A percentile compares a stretch with the other conserved stretches of the same genome.
Conservation (phyloP, 164 flowering plant species). For the Paratinospora sagittata region DNA sequence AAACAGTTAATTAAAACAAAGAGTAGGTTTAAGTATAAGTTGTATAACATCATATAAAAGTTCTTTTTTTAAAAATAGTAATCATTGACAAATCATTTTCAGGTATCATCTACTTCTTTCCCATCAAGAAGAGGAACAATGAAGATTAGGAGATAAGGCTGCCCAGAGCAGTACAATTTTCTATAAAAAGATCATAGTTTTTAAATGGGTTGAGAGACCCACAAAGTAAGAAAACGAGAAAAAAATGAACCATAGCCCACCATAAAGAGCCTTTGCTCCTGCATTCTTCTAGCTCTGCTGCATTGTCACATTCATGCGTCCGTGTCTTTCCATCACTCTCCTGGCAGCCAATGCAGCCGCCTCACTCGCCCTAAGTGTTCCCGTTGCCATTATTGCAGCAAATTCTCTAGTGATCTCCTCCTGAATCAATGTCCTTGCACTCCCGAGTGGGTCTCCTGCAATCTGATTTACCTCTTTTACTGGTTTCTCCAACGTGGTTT, state of each 20-base stretch:
- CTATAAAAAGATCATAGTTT: neutral
- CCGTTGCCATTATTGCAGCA: slow-evolving; percentile 82
- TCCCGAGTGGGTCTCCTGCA: slow-evolving; percentile 59
- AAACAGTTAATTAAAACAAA: too few species aligned
- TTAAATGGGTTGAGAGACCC: neutral
- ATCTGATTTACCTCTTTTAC: slow-evolving; percentile 16
- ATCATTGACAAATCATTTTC: too few species aligned
- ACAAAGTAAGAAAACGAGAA: neutral
- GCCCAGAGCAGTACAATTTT: neutral
- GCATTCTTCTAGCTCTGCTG: slow-evolving; percentile 30
- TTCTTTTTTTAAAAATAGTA: too few species aligned
- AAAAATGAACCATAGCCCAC: neutral
- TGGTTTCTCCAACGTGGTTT: slow-evolving; percentile 17
- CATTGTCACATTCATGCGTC: slow-evolving; percentile 33
- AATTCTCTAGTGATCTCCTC: slow-evolving; percentile 79
- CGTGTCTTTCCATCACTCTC: slow-evolving; percentile 84
- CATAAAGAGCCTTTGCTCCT: neutral
- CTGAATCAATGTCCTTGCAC: slow-evolving; percentile 72
- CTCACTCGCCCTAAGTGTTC: slow-evolving; percentile 85
- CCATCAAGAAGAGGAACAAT: neutral
- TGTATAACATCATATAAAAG: too few species aligned
- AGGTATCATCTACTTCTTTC: too few species aligned
- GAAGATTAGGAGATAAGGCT: neutral
- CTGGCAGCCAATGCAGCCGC: slow-evolving; percentile 91
- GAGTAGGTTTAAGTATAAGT: too few species aligned